These are phyloP conservation scores for Amaranthus tricolor DNA, from an alignment of 179 eudicot species.

Conservation along the genomic window DNA sequence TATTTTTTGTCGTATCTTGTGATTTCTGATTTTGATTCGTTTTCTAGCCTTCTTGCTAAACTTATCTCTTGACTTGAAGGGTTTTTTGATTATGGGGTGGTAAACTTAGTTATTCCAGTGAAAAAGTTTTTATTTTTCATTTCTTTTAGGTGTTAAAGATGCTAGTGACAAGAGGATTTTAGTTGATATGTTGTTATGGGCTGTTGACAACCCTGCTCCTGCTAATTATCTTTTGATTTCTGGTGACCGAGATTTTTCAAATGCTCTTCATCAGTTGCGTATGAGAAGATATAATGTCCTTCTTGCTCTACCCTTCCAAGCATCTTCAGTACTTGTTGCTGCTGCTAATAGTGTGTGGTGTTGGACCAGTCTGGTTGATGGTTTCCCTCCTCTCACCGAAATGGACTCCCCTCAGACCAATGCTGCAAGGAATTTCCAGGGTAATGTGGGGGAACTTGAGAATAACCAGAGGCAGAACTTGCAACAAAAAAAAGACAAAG, in stretches of 20 bases:
- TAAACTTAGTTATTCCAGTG: no score
- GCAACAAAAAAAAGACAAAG: not conserved
- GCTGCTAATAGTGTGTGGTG: slow-evolving; percentile 92
- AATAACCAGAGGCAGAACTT: not conserved
- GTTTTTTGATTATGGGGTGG: no score
- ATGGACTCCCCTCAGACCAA: slow-evolving; percentile 29
- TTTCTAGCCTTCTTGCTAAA: not conserved
- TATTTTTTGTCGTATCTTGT: slow-evolving; percentile 7
- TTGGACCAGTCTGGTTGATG: slow-evolving; percentile 70
- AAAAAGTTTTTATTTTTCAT: no score
- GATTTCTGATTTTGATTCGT: not conserved
- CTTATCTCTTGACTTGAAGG: no score
- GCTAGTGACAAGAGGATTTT: slow-evolving; percentile 92
- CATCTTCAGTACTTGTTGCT: slow-evolving; percentile 66
- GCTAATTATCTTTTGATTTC: slow-evolving; percentile 79
- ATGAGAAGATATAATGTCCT: slow-evolving; percentile 89
- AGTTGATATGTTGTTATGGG: slow-evolving; percentile 95
- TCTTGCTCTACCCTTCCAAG: slow-evolving; percentile 74
- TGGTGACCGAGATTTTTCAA: slow-evolving; percentile 86
- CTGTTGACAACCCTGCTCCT: slow-evolving; percentile 88
- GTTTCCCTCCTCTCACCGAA: slow-evolving; percentile 60
- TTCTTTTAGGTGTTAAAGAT: slow-evolving; percentile 68
- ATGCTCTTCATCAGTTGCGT: slow-evolving; percentile 85
- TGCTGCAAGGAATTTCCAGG: not conserved
- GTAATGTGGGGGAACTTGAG: not conserved